Conservation (phyloP, 768 basidiomycete genomes). For the Chalciporus pseudorubinellus region DNA sequence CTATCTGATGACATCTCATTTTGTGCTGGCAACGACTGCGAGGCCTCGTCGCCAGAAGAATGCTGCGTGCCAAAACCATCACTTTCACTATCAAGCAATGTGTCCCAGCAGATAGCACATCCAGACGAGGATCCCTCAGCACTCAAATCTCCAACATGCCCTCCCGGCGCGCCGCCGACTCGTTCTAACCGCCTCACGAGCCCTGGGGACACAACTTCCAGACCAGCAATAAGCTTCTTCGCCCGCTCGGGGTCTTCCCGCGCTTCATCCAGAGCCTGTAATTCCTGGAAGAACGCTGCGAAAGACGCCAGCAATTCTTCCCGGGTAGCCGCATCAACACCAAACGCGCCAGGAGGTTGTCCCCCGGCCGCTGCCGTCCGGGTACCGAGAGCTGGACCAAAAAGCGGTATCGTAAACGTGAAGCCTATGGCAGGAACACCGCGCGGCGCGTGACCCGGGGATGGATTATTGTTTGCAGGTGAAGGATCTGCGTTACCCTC, state of each 20-base stretch:
- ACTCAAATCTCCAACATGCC: conserved; percentile 28
- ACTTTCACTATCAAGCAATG: conserved; percentile 47
- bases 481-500: conserved; percentile 23
- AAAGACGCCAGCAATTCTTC: conserved; percentile 27
- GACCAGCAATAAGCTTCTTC: conserved; percentile 54
- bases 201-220: conserved; percentile 66
- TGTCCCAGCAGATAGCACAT: conserved; percentile 80
- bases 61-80: conserved; percentile 29
- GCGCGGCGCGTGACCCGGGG: conserved; percentile 19
- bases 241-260: conserved; percentile 69
- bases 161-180: conserved; percentile 38
- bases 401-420: conserved; percentile 36
- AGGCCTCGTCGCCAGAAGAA: conserved; percentile 4
- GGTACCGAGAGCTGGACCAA: conserved; percentile 19
- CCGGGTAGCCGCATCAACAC: conserved; percentile 20
- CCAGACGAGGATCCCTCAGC: conserved; percentile 39
- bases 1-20: conserved; percentile 1
- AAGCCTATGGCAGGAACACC: conserved; percentile 30
- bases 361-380: conserved; percentile 8
- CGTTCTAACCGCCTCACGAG: conserved; percentile 64
- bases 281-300: conserved; percentile 28
- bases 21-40: conserved; percentile 2
- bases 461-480: conserved; percentile 21
- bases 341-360: conserved; percentile 3
- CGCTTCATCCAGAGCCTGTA: conserved; percentile 32